A percentile compares a stretch with the other conserved stretches of the same genome.
phyloP scores from a whole-genome alignment of 352 stramenopile species.

The Thraustotheca clavata region DNA sequence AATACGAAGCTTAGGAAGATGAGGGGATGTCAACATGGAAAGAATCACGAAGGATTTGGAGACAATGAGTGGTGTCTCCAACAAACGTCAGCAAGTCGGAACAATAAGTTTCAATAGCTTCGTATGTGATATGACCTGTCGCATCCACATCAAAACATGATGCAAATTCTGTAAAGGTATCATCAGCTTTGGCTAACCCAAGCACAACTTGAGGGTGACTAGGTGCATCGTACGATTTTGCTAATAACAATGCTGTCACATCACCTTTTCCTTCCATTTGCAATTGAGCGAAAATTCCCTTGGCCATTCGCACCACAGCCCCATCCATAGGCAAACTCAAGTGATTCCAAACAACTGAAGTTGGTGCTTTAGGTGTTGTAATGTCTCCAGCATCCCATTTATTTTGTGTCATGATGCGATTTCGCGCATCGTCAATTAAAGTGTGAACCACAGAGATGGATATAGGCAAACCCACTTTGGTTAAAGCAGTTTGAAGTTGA shows the following conservation, averaged over 20 bases:
- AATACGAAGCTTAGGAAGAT: no score
- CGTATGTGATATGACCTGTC: constrained; percentile 33
- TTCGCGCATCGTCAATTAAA: constrained; percentile 7
- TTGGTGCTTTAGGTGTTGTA: background rate
- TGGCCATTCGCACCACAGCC: constrained; percentile 12
- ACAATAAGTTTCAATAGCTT: constrained; percentile 50
- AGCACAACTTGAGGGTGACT: constrained; percentile 53
- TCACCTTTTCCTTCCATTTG: constrained; percentile 40
- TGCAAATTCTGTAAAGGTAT: constrained; percentile 67
- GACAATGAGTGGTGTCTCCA: background rate
- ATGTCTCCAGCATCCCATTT: constrained; percentile 15
- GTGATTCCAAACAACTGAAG: background rate
- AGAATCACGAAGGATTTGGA: constrained; percentile 16
- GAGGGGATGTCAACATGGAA: constrained; percentile 19
- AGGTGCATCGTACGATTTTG: constrained; percentile 47
- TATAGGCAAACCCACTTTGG: background rate
- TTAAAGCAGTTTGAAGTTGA: constrained; percentile 6
- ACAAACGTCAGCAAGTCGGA: constrained; percentile 7
- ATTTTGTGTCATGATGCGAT: background rate
- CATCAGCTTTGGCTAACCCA: constrained; percentile 27
- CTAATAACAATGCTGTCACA: constrained; percentile 51
- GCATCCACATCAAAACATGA: constrained; percentile 50
- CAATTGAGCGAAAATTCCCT: constrained; percentile 38
- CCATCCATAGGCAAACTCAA: background rate
- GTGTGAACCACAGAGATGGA: background rate